phyloP scores from a whole-genome alignment of 2,329 filamentous ascomycete genomes.

The Dactylellina parvicollis region DNA sequence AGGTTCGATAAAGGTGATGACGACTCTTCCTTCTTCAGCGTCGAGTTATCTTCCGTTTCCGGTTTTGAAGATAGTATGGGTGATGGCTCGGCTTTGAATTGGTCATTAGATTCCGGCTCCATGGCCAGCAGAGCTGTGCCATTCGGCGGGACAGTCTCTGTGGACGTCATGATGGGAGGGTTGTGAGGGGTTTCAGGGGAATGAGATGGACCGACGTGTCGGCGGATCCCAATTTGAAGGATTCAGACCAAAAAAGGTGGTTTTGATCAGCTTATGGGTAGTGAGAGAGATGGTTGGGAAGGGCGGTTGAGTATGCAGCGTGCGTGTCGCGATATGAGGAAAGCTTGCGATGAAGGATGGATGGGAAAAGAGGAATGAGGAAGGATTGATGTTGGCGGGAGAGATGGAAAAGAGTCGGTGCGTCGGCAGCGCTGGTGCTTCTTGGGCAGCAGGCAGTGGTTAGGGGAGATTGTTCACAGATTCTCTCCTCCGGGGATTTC shows the following conservation, averaged over 20 bases:
- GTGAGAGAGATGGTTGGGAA: neutral
- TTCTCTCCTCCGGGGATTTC: slow-evolving; percentile 37
- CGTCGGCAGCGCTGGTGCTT: neutral
- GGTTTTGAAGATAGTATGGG: slow-evolving; percentile 6
- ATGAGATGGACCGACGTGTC: neutral
- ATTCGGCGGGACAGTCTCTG: slow-evolving; percentile 37
- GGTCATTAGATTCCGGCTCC: neutral
- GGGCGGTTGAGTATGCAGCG: neutral
- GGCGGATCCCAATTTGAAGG: slow-evolving; percentile 3
- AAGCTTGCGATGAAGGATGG: neutral
- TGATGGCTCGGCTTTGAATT: slow-evolving; percentile 16
- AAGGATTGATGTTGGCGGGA: neutral
- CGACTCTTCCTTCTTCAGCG: slow-evolving; percentile 40
- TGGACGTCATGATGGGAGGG: slow-evolving; percentile 36
- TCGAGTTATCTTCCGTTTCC: slow-evolving; percentile 5
- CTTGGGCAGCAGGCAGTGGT: slow-evolving; percentile 10
- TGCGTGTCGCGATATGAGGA: neutral
- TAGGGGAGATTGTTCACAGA: slow-evolving; percentile 46
- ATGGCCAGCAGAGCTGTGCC: slow-evolving; percentile 18
- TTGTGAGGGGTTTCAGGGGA: neutral
- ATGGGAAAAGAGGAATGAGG: neutral
- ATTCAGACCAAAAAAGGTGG: neutral
- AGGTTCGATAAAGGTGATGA: slow-evolving; percentile 43
- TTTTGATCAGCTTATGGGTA: no score
- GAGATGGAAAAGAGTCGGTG: slow-evolving; percentile 10